Evolutionary conservation across 2,329 filamentous ascomycete species (phyloP).

Genomic region (Corinectria fuckeliana): DNA sequence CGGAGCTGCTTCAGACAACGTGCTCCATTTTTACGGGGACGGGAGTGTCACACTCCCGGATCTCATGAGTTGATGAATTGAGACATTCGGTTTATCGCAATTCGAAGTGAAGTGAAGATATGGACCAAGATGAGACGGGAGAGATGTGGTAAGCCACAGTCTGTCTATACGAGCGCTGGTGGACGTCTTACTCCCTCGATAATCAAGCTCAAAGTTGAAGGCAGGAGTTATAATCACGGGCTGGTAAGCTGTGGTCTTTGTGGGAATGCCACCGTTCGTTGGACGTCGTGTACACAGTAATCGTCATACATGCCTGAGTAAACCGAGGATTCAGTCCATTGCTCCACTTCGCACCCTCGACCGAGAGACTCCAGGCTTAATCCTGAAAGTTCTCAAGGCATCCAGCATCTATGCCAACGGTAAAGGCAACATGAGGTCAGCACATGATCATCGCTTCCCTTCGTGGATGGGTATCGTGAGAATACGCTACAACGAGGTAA

Average conservation of each 20-base stretch:
- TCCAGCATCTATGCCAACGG: not conserved
- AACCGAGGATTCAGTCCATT: not conserved
- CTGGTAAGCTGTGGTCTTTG: no score
- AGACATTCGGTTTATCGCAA: not conserved
- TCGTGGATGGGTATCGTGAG: no score
- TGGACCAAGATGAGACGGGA: not conserved
- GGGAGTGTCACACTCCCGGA: not conserved
- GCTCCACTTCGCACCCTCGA: not conserved
- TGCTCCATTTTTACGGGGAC: not conserved
- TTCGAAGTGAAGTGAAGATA: not conserved
- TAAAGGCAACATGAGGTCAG: not conserved
- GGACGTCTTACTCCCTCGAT: no score
- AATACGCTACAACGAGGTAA: not conserved
- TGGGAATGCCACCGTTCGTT: not conserved
- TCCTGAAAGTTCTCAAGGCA: not conserved
- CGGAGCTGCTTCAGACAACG: not conserved
- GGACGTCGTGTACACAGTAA: not conserved
- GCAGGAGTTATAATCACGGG: no score
- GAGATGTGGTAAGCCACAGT: no score
- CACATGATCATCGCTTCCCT: not conserved
- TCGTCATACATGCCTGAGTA: not conserved
- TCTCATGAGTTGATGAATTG: no score
- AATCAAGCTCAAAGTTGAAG: no score
- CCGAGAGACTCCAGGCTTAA: not conserved
- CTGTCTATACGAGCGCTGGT: no score